Conservation (phyloP, 2,329 filamentous ascomycete species). For the Cladophialophora psammophila region DNA sequence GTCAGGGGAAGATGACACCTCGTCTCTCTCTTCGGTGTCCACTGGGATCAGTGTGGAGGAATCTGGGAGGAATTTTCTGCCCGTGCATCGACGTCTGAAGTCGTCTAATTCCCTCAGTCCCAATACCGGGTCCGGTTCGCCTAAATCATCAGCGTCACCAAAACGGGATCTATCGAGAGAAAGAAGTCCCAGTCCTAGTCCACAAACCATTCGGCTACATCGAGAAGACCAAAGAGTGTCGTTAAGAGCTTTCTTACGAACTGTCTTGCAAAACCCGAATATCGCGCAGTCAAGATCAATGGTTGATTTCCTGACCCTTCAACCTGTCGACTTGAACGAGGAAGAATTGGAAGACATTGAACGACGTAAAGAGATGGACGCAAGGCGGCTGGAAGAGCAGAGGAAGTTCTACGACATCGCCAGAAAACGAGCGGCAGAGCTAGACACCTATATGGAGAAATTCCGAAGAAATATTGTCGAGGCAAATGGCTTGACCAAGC, state of each 20-base stretch:
- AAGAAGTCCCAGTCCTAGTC: conserved; percentile 47
- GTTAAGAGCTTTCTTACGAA: conserved; percentile 86
- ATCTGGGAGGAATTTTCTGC: conserved; percentile 43
- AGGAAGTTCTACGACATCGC: conserved; percentile 95
- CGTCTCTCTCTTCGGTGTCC: conserved; percentile 81
- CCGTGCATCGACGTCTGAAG: conserved; percentile 34
- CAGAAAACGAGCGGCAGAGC: conserved; percentile 82
- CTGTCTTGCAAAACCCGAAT: conserved; percentile 81
- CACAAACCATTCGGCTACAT: conserved; percentile 67
- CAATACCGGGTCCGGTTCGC: conserved; percentile 21
- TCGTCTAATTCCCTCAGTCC: conserved; percentile 33
- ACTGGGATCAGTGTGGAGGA: conserved; percentile 64
- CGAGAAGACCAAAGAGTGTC: conserved; percentile 92
- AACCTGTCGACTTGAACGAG: conserved; percentile 77
- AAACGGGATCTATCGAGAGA: conserved; percentile 31
- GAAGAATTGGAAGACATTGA: conserved; percentile 85
- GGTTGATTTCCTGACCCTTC: conserved; percentile 77
- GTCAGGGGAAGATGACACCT: conserved; percentile 75
- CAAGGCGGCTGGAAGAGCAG: conserved; percentile 89
- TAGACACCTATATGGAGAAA: conserved; percentile 97
- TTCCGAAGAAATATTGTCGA: conserved; percentile 73
- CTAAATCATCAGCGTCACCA: conserved; percentile 36
- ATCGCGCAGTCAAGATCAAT: conserved; percentile 84
- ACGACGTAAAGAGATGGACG: conserved; percentile 80
- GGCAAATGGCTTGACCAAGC: conserved; percentile 82